A percentile compares a stretch with the other conserved stretches of the same genome.
Conservation (phyloP, 2,329 filamentous ascomycete genomes). For the Neocucurbitaria cava region DNA sequence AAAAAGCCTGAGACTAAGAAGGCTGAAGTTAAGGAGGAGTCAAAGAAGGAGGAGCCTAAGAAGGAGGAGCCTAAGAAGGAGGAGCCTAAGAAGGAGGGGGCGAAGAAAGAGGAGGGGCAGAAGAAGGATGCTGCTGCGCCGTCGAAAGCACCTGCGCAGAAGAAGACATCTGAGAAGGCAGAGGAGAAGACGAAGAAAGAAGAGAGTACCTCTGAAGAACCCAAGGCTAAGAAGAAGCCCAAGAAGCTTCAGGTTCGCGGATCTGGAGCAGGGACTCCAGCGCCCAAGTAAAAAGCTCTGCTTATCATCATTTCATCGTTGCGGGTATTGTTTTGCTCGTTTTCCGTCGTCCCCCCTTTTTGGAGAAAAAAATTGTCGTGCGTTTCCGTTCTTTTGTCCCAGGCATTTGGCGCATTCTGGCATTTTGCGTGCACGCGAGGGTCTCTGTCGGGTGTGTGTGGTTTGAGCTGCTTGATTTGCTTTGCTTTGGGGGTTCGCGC, state of each 20-base stretch:
- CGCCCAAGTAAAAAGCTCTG: conserved; percentile 15
- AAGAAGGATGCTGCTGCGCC: conserved; percentile 5
- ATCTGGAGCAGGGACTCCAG: conserved; percentile 11
- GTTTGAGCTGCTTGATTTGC: no score
- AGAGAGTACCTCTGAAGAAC: conserved; percentile 5
- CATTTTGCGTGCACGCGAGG: no score
- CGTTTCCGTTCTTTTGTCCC: neutral
- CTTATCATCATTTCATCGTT: neutral
- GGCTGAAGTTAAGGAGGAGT: conserved; percentile 2
- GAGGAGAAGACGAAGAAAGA: conserved; percentile 8
- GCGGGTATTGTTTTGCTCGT: neutral
- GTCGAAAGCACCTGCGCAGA: conserved; percentile 2
- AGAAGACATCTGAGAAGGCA: conserved; percentile 1
- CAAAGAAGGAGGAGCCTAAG: conserved; percentile 7
- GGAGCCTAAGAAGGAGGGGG: neutral
- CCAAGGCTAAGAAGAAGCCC: conserved; percentile 46
- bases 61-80: conserved; percentile 9
- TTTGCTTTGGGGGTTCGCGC: no score
- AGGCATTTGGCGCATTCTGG: neutral
- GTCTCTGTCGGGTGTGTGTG: no score
- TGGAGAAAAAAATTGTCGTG: neutral
- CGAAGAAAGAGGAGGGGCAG: conserved; percentile 1
- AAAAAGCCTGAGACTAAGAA: conserved; percentile 17
- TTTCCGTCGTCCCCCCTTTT: no score
- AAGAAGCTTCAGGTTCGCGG: conserved; percentile 46